Evolutionary conservation across 164 flowering plant genomes (phyloP), one percentile per base, ranked within the genome.

Genomic region (Berberis thunbergii): DNA sequence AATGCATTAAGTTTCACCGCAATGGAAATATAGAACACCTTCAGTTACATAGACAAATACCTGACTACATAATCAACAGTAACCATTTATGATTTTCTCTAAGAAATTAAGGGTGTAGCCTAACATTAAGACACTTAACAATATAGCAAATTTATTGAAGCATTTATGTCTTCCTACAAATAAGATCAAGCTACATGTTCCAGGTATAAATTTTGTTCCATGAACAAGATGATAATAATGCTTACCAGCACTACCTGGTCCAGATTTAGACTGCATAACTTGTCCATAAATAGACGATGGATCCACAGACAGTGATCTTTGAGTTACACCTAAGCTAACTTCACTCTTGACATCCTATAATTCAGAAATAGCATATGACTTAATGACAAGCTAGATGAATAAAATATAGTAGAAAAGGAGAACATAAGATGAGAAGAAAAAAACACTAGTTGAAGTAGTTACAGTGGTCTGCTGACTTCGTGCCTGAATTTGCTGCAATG

Each of bases 401-500:
- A 58, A 42, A 46, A 54, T 56, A 42, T 42, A 53, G 63, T 49
- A 64, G 41, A 9, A 46, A 49, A 43, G 54, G 4, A 49, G 49
- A 41, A 45, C 48, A 61, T 9, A 62, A 48, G 6, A 4, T 48
- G n/a, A 9, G 39, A 41, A 39, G 44, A 12, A 49, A 49, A 42
- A 48, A 1, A 63, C 11, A 53, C 3, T 43, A 12, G 74, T 59
- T 55, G 43, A 65, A 75, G 76, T 65, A 71, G 64, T 80, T 82
- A 90, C 97, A 73, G 72, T 72, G 60, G 72, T 64, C 64, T 78
- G 71, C 55, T 86, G 85, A 57, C 77, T 80, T 62, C 88, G 78
- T 67, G 78, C 82, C 75, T 88, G 95, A 61, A 86, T 86, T 78
- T 89, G 95, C 75, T 88, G 96, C 83, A 89, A 72, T 56, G 93